Evolutionary conservation across 768 basidiomycete species (phyloP).

Genomic region (Coprinopsis cinerea): DNA sequence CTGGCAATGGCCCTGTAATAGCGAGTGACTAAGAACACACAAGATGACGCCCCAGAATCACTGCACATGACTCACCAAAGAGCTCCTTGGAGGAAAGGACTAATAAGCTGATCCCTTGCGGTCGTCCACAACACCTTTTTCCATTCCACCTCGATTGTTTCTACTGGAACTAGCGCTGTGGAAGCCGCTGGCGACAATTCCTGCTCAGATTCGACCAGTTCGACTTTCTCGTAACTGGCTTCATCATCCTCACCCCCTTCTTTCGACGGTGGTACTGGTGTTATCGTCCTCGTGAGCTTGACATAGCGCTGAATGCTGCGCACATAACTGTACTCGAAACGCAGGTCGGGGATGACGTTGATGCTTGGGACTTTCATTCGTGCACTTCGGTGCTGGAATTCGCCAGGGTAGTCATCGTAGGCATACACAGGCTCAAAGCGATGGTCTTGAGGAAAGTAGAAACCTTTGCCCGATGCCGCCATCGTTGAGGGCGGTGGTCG

Average conservation of each 20-base stretch:
- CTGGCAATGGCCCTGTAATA: constrained; percentile 38
- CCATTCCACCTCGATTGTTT: constrained; percentile 49
- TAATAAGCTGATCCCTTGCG: constrained; percentile 60
- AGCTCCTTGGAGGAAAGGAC: constrained; percentile 60
- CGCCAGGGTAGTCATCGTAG: too few relatives aligned
- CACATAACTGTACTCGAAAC: constrained; percentile 70
- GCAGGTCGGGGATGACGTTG: constrained; percentile 57
- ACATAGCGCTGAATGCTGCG: constrained; percentile 52
- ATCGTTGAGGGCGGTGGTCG: too few relatives aligned
- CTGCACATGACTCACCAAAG: constrained; percentile 44
- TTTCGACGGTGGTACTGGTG: constrained; percentile 9
- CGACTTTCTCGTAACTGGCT: constrained; percentile 27
- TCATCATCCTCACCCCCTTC: constrained; percentile 21
- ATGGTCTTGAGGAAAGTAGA: too few relatives aligned
- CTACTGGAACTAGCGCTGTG: constrained; percentile 11
- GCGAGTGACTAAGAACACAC: background rate
- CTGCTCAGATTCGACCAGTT: constrained; percentile 16
- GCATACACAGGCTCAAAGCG: too few relatives aligned
- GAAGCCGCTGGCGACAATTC: constrained; percentile 13
- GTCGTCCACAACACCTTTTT: constrained; percentile 56
- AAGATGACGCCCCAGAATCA: background rate
- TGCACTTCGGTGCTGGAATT: too few relatives aligned
- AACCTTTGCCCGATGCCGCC: too few relatives aligned
- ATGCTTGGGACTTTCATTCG: background rate
- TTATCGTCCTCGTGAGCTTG: constrained; percentile 28